phyloP scores from a whole-genome alignment of 495 filamentous ascomycete genomes.

The Collariella sp. region DNA sequence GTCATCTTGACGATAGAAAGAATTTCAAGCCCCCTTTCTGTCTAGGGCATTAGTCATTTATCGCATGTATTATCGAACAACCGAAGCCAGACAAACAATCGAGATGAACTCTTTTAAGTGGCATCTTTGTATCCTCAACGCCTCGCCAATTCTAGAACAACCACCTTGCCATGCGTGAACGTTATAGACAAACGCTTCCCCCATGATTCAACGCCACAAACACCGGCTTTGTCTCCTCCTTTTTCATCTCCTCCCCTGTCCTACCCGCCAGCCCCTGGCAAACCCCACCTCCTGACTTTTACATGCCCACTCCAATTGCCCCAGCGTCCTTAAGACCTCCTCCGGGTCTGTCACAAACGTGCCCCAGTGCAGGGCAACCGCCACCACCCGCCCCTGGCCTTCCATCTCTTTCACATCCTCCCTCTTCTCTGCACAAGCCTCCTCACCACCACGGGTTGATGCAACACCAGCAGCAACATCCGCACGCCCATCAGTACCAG shows the following conservation, averaged over 20 bases:
- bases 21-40: too few relatives aligned
- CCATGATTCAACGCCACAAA: slow-evolving; percentile 22
- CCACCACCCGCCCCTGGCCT: slow-evolving; percentile 8
- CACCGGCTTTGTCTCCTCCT: not conserved
- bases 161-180: too few relatives aligned
- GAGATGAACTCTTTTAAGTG: too few relatives aligned
- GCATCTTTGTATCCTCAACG: too few relatives aligned
- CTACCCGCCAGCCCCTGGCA: slow-evolving; percentile 4
- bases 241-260: not conserved
- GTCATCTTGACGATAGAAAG: too few relatives aligned
- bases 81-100: too few relatives aligned
- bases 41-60: too few relatives aligned
- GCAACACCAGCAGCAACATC: not conserved
- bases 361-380: slow-evolving; percentile 30
- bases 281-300: slow-evolving; percentile 21
- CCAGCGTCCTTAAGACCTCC: slow-evolving; percentile 24
- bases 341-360: slow-evolving; percentile 25
- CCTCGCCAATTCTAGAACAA: too few relatives aligned
- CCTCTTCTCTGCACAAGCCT: too few relatives aligned
- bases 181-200: slow-evolving; percentile 12
- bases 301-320: slow-evolving; percentile 27
- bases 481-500: not conserved
- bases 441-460: too few relatives aligned
- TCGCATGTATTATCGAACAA: too few relatives aligned
- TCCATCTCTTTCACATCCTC: not conserved